phyloP scores from a whole-genome alignment of 2,329 filamentous ascomycete species.

The Diaporthe sp. region DNA sequence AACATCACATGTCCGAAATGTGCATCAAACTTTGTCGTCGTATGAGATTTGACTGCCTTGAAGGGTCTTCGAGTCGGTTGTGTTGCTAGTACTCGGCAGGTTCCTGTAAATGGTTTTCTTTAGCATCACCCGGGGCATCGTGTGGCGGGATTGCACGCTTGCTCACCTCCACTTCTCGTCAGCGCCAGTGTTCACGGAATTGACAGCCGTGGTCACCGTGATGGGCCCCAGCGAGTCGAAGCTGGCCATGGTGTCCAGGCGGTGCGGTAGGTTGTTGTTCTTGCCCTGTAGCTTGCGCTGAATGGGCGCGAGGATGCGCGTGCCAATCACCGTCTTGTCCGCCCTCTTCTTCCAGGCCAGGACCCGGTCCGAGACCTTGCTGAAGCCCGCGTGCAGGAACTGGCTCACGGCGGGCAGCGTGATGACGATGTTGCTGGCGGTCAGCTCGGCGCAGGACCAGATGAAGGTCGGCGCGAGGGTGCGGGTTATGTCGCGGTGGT shows the following conservation, averaged over 20 bases:
- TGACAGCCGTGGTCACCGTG: neutral
- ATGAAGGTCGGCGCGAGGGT: slow-evolving; percentile 18
- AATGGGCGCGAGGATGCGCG: neutral
- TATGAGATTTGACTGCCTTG: slow-evolving; percentile 4
- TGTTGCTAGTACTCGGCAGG: slow-evolving; percentile 3
- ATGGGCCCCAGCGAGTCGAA: slow-evolving; percentile 18
- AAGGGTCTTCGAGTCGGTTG: neutral
- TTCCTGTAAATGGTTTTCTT: neutral
- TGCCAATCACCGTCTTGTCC: neutral
- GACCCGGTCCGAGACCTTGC: neutral
- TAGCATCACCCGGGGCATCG: neutral
- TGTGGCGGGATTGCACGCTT: neutral
- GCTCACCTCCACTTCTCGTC: slow-evolving; percentile 25
- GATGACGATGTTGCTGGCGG: slow-evolving; percentile 20
- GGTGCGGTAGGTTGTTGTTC: neutral
- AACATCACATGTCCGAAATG: neutral
- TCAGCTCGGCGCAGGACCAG: slow-evolving; percentile 28
- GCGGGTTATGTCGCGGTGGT: slow-evolving; percentile 15
- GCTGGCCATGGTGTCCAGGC: slow-evolving; percentile 15
- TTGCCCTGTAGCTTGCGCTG: neutral
- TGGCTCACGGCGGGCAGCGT: slow-evolving; percentile 21
- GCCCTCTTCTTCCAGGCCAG: slow-evolving; percentile 1
- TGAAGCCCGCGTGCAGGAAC: slow-evolving; percentile 19
- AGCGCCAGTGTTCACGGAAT: neutral
- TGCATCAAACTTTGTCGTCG: slow-evolving; percentile 17